These are phyloP conservation scores for Colletotrichum musicola DNA, from an alignment of 2,329 filamentous ascomycete genomes.

Conservation along the genomic window DNA sequence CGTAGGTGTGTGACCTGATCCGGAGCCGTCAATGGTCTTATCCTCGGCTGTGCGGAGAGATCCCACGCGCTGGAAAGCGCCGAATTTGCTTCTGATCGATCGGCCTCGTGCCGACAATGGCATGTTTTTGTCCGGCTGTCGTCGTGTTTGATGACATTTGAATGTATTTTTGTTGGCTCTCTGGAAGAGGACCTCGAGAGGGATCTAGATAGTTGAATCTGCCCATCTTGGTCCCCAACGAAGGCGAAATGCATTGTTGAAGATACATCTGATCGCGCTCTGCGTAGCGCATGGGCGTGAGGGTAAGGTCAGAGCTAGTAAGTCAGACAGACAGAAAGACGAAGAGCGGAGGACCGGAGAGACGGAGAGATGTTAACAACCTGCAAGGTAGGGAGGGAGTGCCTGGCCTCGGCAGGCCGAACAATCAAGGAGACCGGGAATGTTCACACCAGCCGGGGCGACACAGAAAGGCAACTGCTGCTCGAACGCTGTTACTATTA, in stretches of 20 bases:
- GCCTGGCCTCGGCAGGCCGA: background rate
- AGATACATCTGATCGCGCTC: constrained; percentile 5
- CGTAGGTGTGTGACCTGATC: constrained; percentile 36
- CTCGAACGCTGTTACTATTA: background rate
- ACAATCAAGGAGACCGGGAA: background rate
- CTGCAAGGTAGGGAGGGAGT: constrained; percentile 6
- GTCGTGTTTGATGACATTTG: constrained; percentile 18
- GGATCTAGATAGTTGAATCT: constrained; percentile 16
- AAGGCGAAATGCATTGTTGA: constrained; percentile 10
- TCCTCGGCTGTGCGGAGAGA: constrained; percentile 37
- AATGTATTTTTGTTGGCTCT: constrained; percentile 27
- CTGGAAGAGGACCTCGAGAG: background rate
- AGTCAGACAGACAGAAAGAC: background rate
- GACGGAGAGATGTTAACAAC: background rate
- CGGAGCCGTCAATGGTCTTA: constrained; percentile 31
- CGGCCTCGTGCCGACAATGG: constrained; percentile 18
- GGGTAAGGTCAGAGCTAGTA: constrained; percentile 16
- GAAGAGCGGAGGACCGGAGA: constrained; percentile 19
- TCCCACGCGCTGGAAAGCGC: constrained; percentile 1
- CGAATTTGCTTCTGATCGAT: constrained; percentile 35
- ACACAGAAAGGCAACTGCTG: background rate
- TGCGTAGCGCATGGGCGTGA: constrained; percentile 23
- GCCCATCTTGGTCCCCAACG: constrained; percentile 26
- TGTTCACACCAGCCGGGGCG: too few species aligned
- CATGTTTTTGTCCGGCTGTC: constrained; percentile 19